Conservation (phyloP, 768 basidiomycete species). For the Trametes elegans region DNA sequence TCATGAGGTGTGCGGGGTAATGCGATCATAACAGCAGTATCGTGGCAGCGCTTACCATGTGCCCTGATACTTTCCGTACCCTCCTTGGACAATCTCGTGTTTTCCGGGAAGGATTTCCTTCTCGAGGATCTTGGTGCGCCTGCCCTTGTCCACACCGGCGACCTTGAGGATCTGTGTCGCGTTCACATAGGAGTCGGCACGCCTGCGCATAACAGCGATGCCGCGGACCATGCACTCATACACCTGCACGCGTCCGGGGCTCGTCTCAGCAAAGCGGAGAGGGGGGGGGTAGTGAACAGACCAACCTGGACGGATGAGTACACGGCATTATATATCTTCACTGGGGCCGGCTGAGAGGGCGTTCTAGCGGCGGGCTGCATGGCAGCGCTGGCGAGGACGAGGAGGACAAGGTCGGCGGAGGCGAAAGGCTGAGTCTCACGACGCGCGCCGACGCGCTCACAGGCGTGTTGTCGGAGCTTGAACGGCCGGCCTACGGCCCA, state of each 20-base stretch:
- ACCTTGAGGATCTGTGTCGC: constrained; percentile 99
- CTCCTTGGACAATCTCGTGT: constrained; percentile 98
- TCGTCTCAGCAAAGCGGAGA: constrained; percentile 20
- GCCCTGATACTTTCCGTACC: constrained; percentile 99
- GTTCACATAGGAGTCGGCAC: constrained; percentile 94
- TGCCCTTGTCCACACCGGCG: constrained; percentile 95
- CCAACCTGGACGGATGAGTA: constrained; percentile 85
- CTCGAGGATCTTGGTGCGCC: constrained; percentile 93
- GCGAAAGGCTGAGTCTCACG: constrained; percentile 21
- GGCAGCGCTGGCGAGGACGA: constrained; percentile 10
- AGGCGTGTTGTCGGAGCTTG: constrained; percentile 24
- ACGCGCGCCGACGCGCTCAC: constrained; percentile 26
- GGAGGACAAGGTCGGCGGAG: constrained; percentile 19
- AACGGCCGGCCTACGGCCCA: constrained; percentile 18
- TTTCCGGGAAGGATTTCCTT: constrained; percentile 94
- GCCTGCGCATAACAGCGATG: constrained; percentile 96
- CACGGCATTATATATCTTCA: constrained; percentile 92
- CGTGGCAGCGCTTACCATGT: constrained; percentile 70
- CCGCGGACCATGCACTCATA: constrained; percentile 98
- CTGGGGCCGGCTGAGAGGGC: constrained; percentile 37
- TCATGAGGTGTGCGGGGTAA: no score
- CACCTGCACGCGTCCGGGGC: constrained; percentile 50
- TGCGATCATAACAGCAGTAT: not conserved
- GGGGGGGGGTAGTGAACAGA: constrained; percentile 3
- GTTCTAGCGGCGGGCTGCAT: constrained; percentile 32